Evolutionary conservation across 331 rosid species (phyloP).

Genomic region (Quercus tomentella): DNA sequence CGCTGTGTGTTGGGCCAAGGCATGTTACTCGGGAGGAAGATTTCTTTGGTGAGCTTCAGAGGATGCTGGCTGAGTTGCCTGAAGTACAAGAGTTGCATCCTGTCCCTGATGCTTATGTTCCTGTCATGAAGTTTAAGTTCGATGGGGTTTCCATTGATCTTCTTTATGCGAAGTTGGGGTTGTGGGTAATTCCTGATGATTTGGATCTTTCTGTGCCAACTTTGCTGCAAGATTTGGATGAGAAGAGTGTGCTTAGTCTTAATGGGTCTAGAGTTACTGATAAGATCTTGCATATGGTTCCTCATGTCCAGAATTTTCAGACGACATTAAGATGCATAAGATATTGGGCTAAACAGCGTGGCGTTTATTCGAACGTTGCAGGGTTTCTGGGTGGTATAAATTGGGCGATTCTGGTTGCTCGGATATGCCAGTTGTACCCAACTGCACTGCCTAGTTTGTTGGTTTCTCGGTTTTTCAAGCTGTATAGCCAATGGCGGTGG

Average conservation of each 20-base stretch:
- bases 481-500: conserved; percentile 1
- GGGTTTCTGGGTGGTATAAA: conserved; percentile 8
- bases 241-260: not conserved
- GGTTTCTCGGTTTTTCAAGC: not conserved
- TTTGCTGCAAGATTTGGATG: not conserved
- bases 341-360: not conserved
- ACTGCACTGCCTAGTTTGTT: not conserved
- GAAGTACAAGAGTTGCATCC: not conserved
- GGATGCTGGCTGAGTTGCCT: not conserved
- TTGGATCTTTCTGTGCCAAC: not conserved
- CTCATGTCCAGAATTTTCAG: not conserved
- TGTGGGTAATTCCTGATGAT: not conserved
- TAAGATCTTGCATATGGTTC: not conserved
- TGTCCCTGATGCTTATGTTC: not conserved
- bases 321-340: not conserved
- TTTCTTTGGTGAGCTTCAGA: conserved; percentile 3
- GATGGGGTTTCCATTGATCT: not conserved
- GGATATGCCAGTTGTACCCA: conserved; percentile 1
- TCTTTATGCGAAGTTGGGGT: not conserved
- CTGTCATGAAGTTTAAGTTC: not conserved
- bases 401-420: conserved; percentile 1
- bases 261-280: conserved; percentile 1
- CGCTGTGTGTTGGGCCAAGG: conserved; percentile 1
- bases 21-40: not conserved
- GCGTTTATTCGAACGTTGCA: not conserved